phyloP scores from a whole-genome alignment of 345 rosid species.

The Acer yangbiense region DNA sequence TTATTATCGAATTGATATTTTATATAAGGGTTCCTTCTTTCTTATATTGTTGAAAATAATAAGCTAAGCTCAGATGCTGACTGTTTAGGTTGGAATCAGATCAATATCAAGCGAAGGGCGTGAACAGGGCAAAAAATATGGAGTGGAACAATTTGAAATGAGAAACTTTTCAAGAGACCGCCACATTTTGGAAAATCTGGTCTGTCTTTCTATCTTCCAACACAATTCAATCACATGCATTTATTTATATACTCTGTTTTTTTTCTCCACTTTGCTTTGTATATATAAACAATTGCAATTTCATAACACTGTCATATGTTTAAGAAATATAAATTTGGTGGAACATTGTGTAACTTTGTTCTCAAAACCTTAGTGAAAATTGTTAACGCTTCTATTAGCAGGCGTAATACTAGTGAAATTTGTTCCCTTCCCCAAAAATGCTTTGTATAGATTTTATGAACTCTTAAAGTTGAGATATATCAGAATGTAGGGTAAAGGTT shows the following conservation, averaged over 20 bases:
- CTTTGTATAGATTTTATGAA: neutral
- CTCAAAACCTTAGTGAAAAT: neutral
- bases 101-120: conserved; percentile 87
- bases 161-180: conserved; percentile 85
- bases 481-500: neutral
- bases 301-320: neutral
- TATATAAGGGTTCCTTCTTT: conserved; percentile 3
- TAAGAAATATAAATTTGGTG: neutral
- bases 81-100: conserved; percentile 84
- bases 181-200: conserved; percentile 79
- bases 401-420: neutral
- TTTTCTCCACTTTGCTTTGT: neutral
- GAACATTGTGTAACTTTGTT: neutral
- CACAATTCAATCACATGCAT: neutral
- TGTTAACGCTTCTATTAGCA: neutral
- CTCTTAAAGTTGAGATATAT: neutral
- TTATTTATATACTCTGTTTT: neutral
- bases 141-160: conserved; percentile 98
- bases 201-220: conserved; percentile 33
- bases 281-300: neutral
- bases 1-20: neutral
- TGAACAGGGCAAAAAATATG: conserved; percentile 88
- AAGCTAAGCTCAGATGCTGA: conserved; percentile 12
- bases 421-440: neutral
- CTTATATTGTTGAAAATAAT: conserved; percentile 1